phyloP scores from a whole-genome alignment of 192 early-diverging fungal genomes.

The Coemansia asiatica region DNA sequence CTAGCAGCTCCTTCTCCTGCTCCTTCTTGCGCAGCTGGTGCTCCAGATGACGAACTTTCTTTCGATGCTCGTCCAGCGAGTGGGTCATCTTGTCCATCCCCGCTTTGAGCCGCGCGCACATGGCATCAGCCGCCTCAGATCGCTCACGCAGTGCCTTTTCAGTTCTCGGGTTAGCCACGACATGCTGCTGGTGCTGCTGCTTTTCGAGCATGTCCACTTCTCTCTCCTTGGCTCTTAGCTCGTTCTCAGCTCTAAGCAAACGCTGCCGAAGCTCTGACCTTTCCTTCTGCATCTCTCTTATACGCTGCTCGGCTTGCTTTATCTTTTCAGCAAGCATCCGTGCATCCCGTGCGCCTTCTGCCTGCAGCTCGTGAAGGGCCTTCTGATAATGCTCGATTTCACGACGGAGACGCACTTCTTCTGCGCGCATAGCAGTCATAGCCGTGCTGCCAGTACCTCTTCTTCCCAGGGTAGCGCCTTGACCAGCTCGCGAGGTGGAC shows the following conservation, averaged over 20 bases:
- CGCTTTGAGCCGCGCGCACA: constrained; percentile 25
- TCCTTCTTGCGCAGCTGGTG: constrained; percentile 29
- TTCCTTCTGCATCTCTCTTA: constrained; percentile 37
- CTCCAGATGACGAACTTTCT: constrained; percentile 29
- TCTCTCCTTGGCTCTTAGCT: constrained; percentile 32
- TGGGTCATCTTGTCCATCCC: constrained; percentile 25
- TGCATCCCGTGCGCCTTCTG: constrained; percentile 16
- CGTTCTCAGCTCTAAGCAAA: constrained; percentile 22
- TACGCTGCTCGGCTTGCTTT: constrained; percentile 24
- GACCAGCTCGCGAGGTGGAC: constrained; percentile 7
- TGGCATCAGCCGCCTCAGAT: constrained; percentile 31
- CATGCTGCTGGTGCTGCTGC: constrained; percentile 28
- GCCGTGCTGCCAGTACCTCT: constrained; percentile 10
- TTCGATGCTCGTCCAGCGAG: constrained; percentile 26
- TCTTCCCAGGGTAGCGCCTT: not conserved
- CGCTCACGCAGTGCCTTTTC: constrained; percentile 34
- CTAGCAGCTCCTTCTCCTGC: constrained; percentile 30
- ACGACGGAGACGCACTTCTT: constrained; percentile 32
- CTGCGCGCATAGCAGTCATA: constrained; percentile 26
- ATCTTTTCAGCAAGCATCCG: constrained; percentile 26
- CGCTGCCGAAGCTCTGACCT: constrained; percentile 29
- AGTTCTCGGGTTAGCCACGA: constrained; percentile 17
- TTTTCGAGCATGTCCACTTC: constrained; percentile 24
- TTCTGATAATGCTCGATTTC: constrained; percentile 39
- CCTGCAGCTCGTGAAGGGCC: constrained; percentile 19